Evolutionary conservation across 768 basidiomycete genomes (phyloP), one percentile per base, ranked within the genome.

Genomic region (Termitomyces sp.): DNA sequence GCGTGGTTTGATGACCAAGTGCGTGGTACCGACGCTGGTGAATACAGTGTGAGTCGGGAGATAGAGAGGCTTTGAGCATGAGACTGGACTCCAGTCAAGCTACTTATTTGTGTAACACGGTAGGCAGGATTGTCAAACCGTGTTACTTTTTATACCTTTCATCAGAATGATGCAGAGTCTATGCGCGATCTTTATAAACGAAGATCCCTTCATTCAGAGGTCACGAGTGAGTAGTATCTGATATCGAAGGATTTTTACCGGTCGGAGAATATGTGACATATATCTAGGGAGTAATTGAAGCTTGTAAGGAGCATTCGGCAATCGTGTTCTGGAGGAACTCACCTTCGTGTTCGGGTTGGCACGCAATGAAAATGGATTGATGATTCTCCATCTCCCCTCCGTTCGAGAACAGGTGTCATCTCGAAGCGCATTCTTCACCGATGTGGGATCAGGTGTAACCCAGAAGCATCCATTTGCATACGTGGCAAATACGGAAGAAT

Each of bases 81-180:
- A 17, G 37, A 19, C 27, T 41, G 45, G 27, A 25, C 29, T 41
- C 32, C 5, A 10, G 27, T 40, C 17, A 35, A 38, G 21, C 32
- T 23, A 32, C 47, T 47, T 41, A 32, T 53, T 47, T 41, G 29
- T 31, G 43, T 41, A 23, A 7, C 10, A 21, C 21, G 38, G 9
- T 9, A 14, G 43, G 23, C 34, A 48, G 44, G 54, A 54, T 44
- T 56, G 58, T 50, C 58, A 59, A 41, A 31, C 43, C 54, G 58
- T 59, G 58, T 45, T 40, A 44, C 46, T 27, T 31, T n/a, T 31
- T n/a, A 52, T 25, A 6, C 14, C 34, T 4, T 21, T 21, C 21
- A 43, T 43, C 46, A 19, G 31, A n/a, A 47, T 19, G 19, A 31
- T 47, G 17, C 45, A 29, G n/a, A 14, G 23, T 4, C 17, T n/a